Conservation (phyloP, 495 filamentous ascomycete species). For the Penicillium paradoxum region DNA sequence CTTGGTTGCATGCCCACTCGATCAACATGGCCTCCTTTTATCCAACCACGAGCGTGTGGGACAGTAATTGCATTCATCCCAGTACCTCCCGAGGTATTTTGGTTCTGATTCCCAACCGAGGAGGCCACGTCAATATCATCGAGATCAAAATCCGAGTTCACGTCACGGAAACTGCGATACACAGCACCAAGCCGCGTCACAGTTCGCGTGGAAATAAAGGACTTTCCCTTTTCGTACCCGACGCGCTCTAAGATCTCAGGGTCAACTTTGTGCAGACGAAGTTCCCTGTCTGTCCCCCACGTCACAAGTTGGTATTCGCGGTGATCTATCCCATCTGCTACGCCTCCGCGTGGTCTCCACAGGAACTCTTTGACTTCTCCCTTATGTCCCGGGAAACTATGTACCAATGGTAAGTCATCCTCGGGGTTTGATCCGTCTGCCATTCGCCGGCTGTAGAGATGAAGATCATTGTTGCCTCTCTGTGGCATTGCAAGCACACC, state of each 20-base stretch:
- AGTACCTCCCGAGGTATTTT: slow-evolving; percentile 28
- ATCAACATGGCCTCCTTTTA: slow-evolving; percentile 42
- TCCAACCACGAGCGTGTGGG: slow-evolving; percentile 39
- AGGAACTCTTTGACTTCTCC: slow-evolving; percentile 90
- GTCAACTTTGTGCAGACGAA: slow-evolving; percentile 73
- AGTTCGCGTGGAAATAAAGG: slow-evolving; percentile 59
- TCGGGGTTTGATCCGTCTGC: slow-evolving; percentile 40
- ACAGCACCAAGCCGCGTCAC: slow-evolving; percentile 75
- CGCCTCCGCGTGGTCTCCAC: slow-evolving; percentile 74
- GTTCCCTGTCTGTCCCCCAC: slow-evolving; percentile 81
- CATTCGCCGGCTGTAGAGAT: slow-evolving; percentile 73
- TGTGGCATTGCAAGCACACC: slow-evolving; percentile 90
- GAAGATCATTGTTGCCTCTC: slow-evolving; percentile 74
- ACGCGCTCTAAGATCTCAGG: slow-evolving; percentile 59
- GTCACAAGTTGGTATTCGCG: slow-evolving; percentile 91
- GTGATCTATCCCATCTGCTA: slow-evolving; percentile 71
- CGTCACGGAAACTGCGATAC: slow-evolving; percentile 82
- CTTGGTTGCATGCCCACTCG: slow-evolving; percentile 62
- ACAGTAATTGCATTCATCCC: slow-evolving; percentile 51
- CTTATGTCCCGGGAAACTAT: slow-evolving; percentile 75
- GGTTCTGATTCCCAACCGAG: slow-evolving; percentile 23
- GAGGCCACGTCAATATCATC: slow-evolving; percentile 32
- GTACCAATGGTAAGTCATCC: slow-evolving; percentile 52
- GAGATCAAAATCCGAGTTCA: slow-evolving; percentile 31
- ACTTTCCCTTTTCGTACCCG: slow-evolving; percentile 69